Evolutionary conservation across 108 stramenopile species (phyloP), one percentile per base, ranked within the genome.

Genomic region (Chaetoceros tenuissimus): DNA sequence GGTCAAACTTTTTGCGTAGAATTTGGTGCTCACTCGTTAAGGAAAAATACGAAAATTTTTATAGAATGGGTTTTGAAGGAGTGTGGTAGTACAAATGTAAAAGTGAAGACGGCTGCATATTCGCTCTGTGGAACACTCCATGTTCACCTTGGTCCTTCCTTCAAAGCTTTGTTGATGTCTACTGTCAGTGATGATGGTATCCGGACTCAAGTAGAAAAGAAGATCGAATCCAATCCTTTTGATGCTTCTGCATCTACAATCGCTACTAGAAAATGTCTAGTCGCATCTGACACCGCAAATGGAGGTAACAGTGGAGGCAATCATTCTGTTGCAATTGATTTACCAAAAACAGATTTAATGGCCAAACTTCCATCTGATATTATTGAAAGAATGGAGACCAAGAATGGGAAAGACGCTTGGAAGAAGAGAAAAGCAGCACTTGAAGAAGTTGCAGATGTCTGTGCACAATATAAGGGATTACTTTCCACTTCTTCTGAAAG

Each of bases 331-430:
- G 51, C 5, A 10, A n/a, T 17, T 22, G 64, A 24, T 17, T 45
- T 20, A 46, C 27, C 2, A 0, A 72, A 61, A 43, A 62, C 59
- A 1, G 82, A 87, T 49, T 58, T 91, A 16, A 24, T 85, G 1
- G 48, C 72, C 0, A 70, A 59, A 22, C 61, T 91, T 2, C 66
- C 69, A 23, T 48, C 34, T 24, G 81, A 87, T 55, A 78, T 69
- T 43, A 24, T 91, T 19, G 18, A 23, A 40, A 79, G 67, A 51
- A 78, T 91, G 67, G 75, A 64, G 20, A 59, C 57, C 8, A 87
- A 77, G 51, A 85, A 89, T 24, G 78, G 87, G 46, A 90, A 91
- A 60, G 81, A 80, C 55, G 64, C 89, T 13, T 94, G 93, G 93
- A 90, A 90, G 62, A 48, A 67, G 1, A 59, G 93, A 40, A 90